A percentile compares a stretch with the other conserved stretches of the same genome.
These are phyloP conservation scores for Camillea tinctor DNA, from an alignment of 2,329 filamentous ascomycete species.

Conservation along the genomic window DNA sequence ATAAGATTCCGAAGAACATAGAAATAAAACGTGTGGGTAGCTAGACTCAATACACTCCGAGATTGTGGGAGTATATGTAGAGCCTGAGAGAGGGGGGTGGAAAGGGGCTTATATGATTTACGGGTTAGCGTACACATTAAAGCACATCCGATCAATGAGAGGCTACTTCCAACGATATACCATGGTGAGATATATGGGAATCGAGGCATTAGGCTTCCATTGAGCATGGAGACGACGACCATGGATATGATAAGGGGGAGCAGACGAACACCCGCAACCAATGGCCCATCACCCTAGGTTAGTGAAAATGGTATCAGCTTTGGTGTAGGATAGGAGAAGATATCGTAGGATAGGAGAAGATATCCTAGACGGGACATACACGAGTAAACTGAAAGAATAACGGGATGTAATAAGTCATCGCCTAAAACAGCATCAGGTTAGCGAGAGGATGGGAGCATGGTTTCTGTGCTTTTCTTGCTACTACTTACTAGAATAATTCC, in stretches of 20 bases:
- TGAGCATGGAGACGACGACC: constrained; percentile 35
- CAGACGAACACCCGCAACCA: constrained; percentile 37
- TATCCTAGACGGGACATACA: background rate
- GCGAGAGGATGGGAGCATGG: background rate
- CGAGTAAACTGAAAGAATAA: constrained; percentile 47
- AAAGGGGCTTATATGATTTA: no score
- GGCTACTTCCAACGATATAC: constrained; percentile 35
- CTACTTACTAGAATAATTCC: constrained; percentile 15
- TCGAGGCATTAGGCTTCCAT: constrained; percentile 35
- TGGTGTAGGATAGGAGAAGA: background rate
- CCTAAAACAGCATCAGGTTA: no score
- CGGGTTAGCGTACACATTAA: constrained; percentile 30
- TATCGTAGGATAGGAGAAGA: no score
- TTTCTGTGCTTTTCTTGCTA: background rate
- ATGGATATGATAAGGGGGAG: constrained; percentile 39
- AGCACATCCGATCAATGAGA: constrained; percentile 33
- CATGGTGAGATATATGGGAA: constrained; percentile 37
- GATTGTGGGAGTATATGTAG: no score
- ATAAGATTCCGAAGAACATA: no score
- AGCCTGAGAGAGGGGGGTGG: no score
- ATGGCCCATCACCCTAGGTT: constrained; percentile 36
- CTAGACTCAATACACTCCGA: constrained; percentile 4
- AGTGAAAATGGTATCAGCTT: background rate
- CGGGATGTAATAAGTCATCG: constrained; percentile 44
- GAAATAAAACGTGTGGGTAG: no score